Base-by-base conservation (phyloP, 495 filamentous ascomycete species). In the Rhypophila decipiens region DNA sequence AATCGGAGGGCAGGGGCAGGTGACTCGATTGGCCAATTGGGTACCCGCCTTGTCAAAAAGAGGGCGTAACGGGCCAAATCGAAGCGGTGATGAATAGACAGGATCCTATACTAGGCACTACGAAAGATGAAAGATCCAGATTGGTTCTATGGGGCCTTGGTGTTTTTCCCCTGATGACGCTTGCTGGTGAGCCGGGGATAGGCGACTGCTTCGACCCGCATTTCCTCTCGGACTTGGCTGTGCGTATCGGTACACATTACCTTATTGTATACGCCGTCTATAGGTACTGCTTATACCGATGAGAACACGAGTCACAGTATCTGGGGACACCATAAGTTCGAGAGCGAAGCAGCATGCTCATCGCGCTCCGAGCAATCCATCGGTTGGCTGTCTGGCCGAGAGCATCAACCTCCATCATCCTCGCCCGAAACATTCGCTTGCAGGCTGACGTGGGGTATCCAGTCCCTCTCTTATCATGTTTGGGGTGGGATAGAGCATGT, bases 1-100 rank as follows among this genome's bases (percentile, higher is more conserved):
- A 24, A 18, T 36, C 17, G 40, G 29, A 34, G 24, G 15, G 3
- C 18, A 24, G 40, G 47, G 34, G 22, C 44, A 41, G 44, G 58
- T 64, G 63, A 62, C 56, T 31, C 60, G 53, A 64, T 56, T 58
- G 57, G 27, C 61, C 59, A 66, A 64, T 64, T 15, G 42, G 24
- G 38, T 31, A 20, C 1, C 18, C 39, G 37, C 50, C 29, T 46
- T 7, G 27, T 31, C 27, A 7, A 31, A 31, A 31, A 31, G 27
- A 31, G 13, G 27, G 49, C 29, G 38, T 39, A 36, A n/a, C n/a
- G n/a, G n/a, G 27, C 13, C 27, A 7, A 31, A 31, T 7, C 7
- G 27, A 31, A 31, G 27, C 42, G 31, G 38, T 39, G 29, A 44
- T 21, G 24, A 43, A 42, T 27, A 22, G 27, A 31, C 7, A 31